phyloP scores from a whole-genome alignment of 2,329 filamentous ascomycete species.

The Botrytis sinoallii region DNA sequence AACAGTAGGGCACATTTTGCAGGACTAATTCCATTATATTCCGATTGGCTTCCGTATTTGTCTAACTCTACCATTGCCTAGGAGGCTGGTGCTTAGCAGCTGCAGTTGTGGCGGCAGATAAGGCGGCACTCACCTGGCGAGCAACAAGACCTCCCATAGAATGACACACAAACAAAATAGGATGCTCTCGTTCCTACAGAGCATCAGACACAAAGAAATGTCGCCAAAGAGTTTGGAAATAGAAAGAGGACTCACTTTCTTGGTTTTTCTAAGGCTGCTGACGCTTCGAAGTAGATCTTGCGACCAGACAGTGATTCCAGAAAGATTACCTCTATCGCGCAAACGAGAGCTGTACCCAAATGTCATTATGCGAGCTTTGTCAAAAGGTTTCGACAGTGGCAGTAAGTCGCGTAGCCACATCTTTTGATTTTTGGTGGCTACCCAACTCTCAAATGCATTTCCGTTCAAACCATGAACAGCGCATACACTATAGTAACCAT shows the following conservation, averaged over 20 bases:
- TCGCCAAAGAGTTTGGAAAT: background rate
- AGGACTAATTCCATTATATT: background rate
- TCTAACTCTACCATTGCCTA: conserved; percentile 2
- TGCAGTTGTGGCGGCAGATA: background rate
- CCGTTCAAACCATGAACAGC: background rate
- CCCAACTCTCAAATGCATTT: conserved; percentile 1
- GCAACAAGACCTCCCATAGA: conserved; percentile 1
- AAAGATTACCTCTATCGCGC: background rate
- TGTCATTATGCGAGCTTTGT: conserved; percentile 1
- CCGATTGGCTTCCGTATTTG: background rate
- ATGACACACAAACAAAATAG: background rate
- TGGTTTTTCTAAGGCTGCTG: background rate
- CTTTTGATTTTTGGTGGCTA: background rate
- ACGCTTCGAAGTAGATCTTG: conserved; percentile 7
- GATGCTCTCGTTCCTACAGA: conserved; percentile 1
- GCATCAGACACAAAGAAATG: background rate
- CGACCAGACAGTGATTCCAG: background rate
- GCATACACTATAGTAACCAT: background rate
- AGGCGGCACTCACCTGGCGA: background rate
- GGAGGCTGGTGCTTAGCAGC: background rate
- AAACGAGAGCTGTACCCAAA: background rate
- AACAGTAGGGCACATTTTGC: background rate
- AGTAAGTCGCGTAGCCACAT: background rate
- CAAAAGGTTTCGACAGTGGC: background rate
- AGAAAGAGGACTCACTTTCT: background rate